Base-by-base conservation (phyloP, 257 asterid species). In the Echium plantagineum region DNA sequence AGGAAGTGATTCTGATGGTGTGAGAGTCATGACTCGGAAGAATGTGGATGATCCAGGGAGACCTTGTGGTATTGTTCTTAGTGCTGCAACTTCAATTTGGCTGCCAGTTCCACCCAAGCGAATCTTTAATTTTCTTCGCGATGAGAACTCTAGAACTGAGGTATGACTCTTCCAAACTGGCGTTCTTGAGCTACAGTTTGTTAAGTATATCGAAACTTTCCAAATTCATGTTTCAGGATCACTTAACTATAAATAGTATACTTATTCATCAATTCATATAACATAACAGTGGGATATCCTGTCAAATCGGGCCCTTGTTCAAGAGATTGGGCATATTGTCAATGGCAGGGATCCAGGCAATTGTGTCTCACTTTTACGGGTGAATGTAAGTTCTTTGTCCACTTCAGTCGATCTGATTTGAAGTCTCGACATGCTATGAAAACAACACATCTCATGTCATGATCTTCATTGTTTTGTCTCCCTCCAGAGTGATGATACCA, bases 311-410 rank as follows among this genome's bases (percentile, higher is more conserved):
- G 97, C 90, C 26, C 84, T 86, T 10, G 94, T 86, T 58, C 96
- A 86, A 80, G 96, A 90, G 73, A 84, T 86, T 89, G 94, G 94
- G 4, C 94, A 89, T 57, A 84, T 89, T 32, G 97, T 94, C 16
- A 86, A 84, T 63, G 97, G 97, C 28, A 93, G 94, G 1, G 94
- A 90, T 71, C 96, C 94, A 0, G 94, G 94, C 5, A 90, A 90
- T 53, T 72, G 94, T 0, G 96, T 90, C 47, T 90, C 97, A 35
- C 66, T 90, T 30, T 75, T 90, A 9, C 94, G 96, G 12, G 96
- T 90, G 46, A 84, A 81, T 13, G 97, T 90, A 76, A 79, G 87
- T 57, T 48, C 15, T 21, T 17, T 24, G 24, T 55, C 6, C 24
- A 5, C 22, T 38, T 21, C 35, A 24, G 18, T 42, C 16, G 12